phyloP scores from a whole-genome alignment of 495 filamentous ascomycete genomes.

The Ramalina peruviana region DNA sequence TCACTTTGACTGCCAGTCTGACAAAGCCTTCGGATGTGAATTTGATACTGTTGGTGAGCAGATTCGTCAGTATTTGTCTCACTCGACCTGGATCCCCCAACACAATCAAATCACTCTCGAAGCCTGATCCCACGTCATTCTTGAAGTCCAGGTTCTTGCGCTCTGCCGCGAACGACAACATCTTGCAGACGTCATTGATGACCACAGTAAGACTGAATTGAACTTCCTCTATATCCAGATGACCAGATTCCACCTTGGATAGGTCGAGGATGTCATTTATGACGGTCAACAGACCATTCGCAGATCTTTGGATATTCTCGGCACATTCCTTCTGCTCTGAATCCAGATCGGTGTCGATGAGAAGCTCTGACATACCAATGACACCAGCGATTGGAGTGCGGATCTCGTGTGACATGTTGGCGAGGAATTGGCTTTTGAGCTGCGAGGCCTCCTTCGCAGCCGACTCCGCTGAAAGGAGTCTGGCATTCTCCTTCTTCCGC shows the following conservation, averaged over 20 bases:
- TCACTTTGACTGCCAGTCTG: constrained; percentile 23
- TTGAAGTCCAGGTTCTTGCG: constrained; percentile 44
- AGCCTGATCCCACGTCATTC: constrained; percentile 32
- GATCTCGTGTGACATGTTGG: constrained; percentile 85
- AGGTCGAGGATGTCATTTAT: constrained; percentile 88
- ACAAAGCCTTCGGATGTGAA: constrained; percentile 67
- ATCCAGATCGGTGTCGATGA: constrained; percentile 51
- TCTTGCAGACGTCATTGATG: constrained; percentile 48
- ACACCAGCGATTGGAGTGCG: constrained; percentile 71
- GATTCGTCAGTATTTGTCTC: constrained; percentile 71
- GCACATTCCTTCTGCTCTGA: constrained; percentile 60
- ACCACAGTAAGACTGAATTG: constrained; percentile 65
- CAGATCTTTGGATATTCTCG: constrained; percentile 68
- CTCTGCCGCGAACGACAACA: constrained; percentile 35
- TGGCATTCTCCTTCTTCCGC: constrained; percentile 46
- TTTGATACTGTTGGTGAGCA: constrained; percentile 82
- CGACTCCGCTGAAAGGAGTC: constrained; percentile 49
- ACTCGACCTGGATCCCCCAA: constrained; percentile 65
- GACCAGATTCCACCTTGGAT: constrained; percentile 72
- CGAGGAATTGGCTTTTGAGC: constrained; percentile 55
- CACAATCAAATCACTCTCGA: constrained; percentile 28
- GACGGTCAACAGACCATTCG: constrained; percentile 66
- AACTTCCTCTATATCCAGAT: constrained; percentile 59
- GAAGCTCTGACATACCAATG: constrained; percentile 56
- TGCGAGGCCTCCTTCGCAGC: constrained; percentile 54